phyloP scores from a whole-genome alignment of 1,139 yeast species.

The Kurtzmaniella quercitrusa region DNA sequence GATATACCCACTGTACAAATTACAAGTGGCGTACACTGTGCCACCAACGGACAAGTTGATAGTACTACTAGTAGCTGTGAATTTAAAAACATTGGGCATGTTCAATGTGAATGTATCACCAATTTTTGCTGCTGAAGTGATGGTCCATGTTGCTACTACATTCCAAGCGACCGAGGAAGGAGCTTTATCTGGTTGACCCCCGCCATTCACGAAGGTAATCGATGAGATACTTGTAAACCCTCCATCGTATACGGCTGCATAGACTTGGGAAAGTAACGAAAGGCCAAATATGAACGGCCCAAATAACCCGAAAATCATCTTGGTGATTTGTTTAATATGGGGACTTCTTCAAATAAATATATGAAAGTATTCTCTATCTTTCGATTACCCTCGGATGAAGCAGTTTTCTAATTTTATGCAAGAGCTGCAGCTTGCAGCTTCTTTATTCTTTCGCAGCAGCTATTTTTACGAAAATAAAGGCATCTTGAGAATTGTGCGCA shows the following conservation, averaged over 20 bases:
- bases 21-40: slow-evolving; percentile 24
- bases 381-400: no score
- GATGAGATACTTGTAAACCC: slow-evolving; percentile 17
- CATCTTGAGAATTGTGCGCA: no score
- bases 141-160: slow-evolving; percentile 22
- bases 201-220: slow-evolving; percentile 11
- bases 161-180: slow-evolving; percentile 23
- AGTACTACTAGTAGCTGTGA: slow-evolving; percentile 16
- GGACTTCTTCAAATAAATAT: no score
- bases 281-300: not conserved
- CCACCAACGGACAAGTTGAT: slow-evolving; percentile 17
- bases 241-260: slow-evolving; percentile 13
- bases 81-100: slow-evolving; percentile 30
- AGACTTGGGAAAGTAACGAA: not conserved
- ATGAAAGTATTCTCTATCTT: no score
- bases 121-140: slow-evolving; percentile 15
- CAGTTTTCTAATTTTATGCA: no score
- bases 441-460: no score
- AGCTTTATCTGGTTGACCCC: slow-evolving; percentile 6
- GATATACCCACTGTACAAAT: slow-evolving; percentile 19
- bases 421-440: no score
- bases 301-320: not conserved
- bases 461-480: no score
- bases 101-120: slow-evolving; percentile 31
- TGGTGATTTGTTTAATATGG: no score